Evolutionary conservation across 2,329 filamentous ascomycete species (phyloP), one percentile per base, ranked within the genome.

Genomic region (Penicillium sclerotiorum): DNA sequence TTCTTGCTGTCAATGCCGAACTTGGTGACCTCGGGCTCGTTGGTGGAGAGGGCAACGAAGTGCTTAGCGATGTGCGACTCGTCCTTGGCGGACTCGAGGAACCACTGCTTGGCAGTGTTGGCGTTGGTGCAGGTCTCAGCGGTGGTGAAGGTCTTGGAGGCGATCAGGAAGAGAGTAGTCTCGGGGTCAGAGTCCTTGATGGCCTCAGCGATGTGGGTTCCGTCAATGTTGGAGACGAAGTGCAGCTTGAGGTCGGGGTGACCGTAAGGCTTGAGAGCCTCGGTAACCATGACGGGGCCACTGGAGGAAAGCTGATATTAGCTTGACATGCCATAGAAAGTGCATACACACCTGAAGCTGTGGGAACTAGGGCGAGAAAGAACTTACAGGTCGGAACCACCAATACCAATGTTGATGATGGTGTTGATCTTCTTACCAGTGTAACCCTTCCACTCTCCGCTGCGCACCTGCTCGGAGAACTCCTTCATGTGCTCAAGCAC

Each of bases 151-250:
- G 94, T 99, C 87, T 99, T 99, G 75, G 93, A 97, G 49, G 94
- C 94, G 63, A 99, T 85, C 63, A 99, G 83, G 87, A 99, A 97
- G 58, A 99, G 88, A n/a, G 94, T 96, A 40, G 93, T 96, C 80
- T 99, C 94, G 41, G 93, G 93, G 73, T 99, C 86, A 8, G 93
- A 95, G 65, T 86, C 77, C 69, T 85, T 87, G 53, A 97, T 84
- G 43, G 94, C 92, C 78, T 99, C 94, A 40, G 91, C 89, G 72
- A 97, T 90, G 79, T 99, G 94, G 47, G 94, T 99, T 61, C 94
- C 94, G 71, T 99, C 94, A 70, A 99, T 97, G 83, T 99, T 99
- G 79, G 93, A 97, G 62, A 99, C 94, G 67, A 99, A 99, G 82
- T 97, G 93, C 38, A 97, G 83, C 58, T 86, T 96, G 78, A 91